These are phyloP conservation scores for Hyaloscypha variabilis DNA, from an alignment of 495 filamentous ascomycete genomes.

Conservation along the genomic window DNA sequence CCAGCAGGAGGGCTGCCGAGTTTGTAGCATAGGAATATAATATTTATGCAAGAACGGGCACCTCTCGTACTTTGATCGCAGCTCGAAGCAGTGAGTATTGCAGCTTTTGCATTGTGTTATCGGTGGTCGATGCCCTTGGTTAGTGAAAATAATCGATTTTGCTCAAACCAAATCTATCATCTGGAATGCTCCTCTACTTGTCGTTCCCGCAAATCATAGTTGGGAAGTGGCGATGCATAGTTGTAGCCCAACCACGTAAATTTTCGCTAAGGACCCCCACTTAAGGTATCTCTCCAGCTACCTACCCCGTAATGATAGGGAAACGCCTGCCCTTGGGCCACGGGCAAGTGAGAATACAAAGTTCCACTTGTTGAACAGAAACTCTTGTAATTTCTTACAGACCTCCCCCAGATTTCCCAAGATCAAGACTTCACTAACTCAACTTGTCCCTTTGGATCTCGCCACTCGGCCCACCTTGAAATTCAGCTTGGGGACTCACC, in stretches of 20 bases:
- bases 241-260: background rate
- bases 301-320: background rate
- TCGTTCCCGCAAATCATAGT: background rate
- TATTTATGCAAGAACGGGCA: background rate
- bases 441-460: background rate
- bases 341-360: background rate
- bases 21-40: conserved; percentile 1
- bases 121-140: background rate
- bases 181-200: background rate
- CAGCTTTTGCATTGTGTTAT: background rate
- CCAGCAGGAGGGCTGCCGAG: conserved; percentile 8
- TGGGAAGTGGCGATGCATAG: background rate
- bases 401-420: background rate
- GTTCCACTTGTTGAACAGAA: background rate
- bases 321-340: background rate
- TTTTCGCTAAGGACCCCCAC: background rate
- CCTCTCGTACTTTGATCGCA: background rate
- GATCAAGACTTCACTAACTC: background rate
- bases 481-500: background rate
- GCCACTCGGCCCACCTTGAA: background rate
- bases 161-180: too few relatives aligned
- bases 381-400: background rate
- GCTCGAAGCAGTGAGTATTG: background rate
- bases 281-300: background rate
- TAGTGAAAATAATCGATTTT: background rate